A percentile compares a stretch with the other conserved stretches of the same genome.
Conservation (phyloP, 1,139 yeast genomes). For the Candida mesenterica region DNA sequence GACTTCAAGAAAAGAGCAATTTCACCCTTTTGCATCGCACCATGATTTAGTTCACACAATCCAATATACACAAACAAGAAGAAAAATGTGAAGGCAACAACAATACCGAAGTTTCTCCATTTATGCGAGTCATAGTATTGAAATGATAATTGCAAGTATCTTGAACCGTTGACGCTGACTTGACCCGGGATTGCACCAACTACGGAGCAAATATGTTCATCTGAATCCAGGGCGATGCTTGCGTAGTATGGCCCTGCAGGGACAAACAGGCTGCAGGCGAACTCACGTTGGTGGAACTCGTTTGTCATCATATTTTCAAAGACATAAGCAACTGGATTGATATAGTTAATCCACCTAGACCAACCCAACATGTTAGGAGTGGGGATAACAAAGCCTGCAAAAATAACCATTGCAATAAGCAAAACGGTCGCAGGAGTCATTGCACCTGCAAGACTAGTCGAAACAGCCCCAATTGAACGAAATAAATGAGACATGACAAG, state of each 20-base stretch:
- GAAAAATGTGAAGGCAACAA: conserved; percentile 52
- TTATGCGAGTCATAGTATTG: conserved; percentile 55
- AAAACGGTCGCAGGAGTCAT: conserved; percentile 71
- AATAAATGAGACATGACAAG: conserved; percentile 70
- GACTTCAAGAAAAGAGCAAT: conserved; percentile 59
- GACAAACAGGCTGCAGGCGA: conserved; percentile 43
- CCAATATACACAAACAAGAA: conserved; percentile 56
- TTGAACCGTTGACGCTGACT: conserved; percentile 53
- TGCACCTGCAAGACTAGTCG: conserved; percentile 61
- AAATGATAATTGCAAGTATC: conserved; percentile 47
- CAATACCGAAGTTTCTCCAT: conserved; percentile 86
- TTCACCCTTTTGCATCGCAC: conserved; percentile 83
- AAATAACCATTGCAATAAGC: conserved; percentile 44
- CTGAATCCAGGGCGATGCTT: conserved; percentile 25
- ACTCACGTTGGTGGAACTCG: conserved; percentile 47
- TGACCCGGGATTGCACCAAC: conserved; percentile 66
- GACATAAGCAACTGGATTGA: conserved; percentile 68
- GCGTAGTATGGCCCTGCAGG: conserved; percentile 52
- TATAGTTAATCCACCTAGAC: conserved; percentile 77
- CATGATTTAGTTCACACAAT: conserved; percentile 65
- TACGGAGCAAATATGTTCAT: conserved; percentile 53
- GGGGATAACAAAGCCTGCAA: conserved; percentile 74
- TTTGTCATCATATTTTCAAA: conserved; percentile 49
- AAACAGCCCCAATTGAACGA: conserved; percentile 66
- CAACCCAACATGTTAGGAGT: conserved; percentile 67